A percentile compares a stretch with the other conserved stretches of the same genome.
These are phyloP conservation scores for Terana coerulea DNA, from an alignment of 768 basidiomycete genomes.

Conservation along the genomic window DNA sequence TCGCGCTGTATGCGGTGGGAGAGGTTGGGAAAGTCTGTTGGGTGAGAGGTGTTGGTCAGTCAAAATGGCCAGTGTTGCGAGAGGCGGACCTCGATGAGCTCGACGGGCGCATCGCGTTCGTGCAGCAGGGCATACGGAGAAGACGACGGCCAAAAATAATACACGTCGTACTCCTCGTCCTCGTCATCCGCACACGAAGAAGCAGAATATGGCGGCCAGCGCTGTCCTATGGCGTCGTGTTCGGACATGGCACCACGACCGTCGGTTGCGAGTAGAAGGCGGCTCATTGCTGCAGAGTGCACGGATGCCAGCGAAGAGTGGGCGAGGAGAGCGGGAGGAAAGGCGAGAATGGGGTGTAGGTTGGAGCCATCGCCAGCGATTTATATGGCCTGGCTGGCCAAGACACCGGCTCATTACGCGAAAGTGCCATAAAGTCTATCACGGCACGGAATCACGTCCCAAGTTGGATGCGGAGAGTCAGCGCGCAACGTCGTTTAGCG, in stretches of 20 bases:
- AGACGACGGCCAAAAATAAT: conserved; percentile 10
- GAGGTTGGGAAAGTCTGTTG: background rate
- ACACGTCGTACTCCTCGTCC: conserved; percentile 10
- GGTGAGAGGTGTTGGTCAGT: background rate
- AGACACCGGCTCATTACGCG: background rate
- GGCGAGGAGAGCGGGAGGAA: background rate
- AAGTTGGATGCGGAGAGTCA: background rate
- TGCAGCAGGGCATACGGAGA: background rate
- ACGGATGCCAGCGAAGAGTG: background rate
- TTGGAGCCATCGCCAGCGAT: no score
- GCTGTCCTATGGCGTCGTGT: background rate
- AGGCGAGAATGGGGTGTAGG: background rate
- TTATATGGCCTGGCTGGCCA: no score
- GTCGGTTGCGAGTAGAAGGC: background rate
- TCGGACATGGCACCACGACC: background rate
- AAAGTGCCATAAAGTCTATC: background rate
- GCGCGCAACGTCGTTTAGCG: background rate
- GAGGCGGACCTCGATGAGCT: background rate
- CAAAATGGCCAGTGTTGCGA: background rate
- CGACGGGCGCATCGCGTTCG: background rate
- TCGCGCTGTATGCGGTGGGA: background rate
- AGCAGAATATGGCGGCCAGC: background rate
- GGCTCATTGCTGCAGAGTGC: background rate
- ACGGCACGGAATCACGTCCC: background rate
- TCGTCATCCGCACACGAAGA: background rate